Conservation (phyloP, 257 asterid genomes). For the Primulina huaijiensis region DNA sequence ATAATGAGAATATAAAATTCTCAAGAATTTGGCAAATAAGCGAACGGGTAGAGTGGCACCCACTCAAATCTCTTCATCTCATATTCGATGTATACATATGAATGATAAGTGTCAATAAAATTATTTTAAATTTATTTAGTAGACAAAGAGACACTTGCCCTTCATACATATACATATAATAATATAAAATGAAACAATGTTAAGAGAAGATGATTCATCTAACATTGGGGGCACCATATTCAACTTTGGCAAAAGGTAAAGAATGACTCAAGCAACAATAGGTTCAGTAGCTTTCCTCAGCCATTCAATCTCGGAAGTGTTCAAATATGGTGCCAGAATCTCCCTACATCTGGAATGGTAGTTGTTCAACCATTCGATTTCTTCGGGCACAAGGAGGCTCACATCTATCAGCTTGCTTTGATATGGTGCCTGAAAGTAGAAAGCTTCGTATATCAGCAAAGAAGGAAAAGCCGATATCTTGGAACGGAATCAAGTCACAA, state of each 20-base stretch:
- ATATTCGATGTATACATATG: not conserved
- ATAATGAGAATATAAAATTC: no score
- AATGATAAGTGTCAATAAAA: no score
- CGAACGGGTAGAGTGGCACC: not conserved
- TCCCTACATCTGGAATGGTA: slow-evolving; percentile 71
- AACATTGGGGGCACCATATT: not conserved
- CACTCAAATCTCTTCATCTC: not conserved
- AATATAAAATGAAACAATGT: not conserved
- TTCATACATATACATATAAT: no score
- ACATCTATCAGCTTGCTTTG: slow-evolving; percentile 73
- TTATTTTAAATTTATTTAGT: not conserved
- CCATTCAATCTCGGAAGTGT: slow-evolving; percentile 72
- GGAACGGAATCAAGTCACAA: not conserved
- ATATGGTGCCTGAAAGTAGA: slow-evolving; percentile 70
- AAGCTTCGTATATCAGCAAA: slow-evolving; percentile 10
- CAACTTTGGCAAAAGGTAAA: not conserved
- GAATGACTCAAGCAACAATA: slow-evolving; percentile 36
- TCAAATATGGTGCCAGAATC: slow-evolving; percentile 61
- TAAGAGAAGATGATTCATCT: not conserved
- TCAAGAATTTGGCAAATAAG: not conserved
- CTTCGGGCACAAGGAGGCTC: slow-evolving; percentile 70
- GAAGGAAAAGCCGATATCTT: not conserved
- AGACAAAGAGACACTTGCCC: not conserved
- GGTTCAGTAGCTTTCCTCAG: slow-evolving; percentile 77
- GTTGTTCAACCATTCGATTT: slow-evolving; percentile 71